A percentile compares a stretch with the other conserved stretches of the same genome.
Evolutionary conservation across 352 stramenopile species (phyloP).

Genomic region (Vaucheria bursata): DNA sequence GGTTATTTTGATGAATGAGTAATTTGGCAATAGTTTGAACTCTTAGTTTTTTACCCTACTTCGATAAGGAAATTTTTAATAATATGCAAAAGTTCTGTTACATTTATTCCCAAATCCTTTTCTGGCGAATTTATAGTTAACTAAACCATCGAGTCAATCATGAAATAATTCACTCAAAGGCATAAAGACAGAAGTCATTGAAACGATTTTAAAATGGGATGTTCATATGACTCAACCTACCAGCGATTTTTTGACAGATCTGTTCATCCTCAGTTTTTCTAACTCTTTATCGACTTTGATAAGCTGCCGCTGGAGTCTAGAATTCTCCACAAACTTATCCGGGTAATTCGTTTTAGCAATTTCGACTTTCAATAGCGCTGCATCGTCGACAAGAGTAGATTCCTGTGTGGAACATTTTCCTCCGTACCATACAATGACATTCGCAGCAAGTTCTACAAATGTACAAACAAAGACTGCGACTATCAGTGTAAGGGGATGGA

Average conservation of each 20-base stretch:
- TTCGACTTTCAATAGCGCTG: background rate
- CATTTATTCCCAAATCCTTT: no score
- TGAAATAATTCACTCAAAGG: no score
- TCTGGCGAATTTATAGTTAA: no score
- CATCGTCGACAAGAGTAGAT: background rate
- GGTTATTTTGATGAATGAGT: no score
- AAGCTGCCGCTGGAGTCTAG: slow-evolving; percentile 1
- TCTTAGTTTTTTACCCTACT: no score
- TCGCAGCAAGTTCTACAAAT: background rate
- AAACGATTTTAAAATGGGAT: no score
- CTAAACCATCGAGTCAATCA: no score
- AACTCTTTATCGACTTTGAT: slow-evolving; percentile 8
- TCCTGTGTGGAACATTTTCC: background rate
- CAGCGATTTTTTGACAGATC: background rate
- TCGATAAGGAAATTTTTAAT: no score
- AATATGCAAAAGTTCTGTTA: no score
- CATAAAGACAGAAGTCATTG: no score
- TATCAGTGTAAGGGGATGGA: background rate
- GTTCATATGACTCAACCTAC: no score
- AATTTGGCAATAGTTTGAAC: no score
- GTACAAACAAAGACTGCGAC: background rate
- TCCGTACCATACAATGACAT: background rate
- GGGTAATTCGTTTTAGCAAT: background rate
- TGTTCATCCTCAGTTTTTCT: background rate
- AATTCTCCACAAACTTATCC: background rate